phyloP scores from a whole-genome alignment of 208 protist species.

The Crithidia fasciculata region DNA sequence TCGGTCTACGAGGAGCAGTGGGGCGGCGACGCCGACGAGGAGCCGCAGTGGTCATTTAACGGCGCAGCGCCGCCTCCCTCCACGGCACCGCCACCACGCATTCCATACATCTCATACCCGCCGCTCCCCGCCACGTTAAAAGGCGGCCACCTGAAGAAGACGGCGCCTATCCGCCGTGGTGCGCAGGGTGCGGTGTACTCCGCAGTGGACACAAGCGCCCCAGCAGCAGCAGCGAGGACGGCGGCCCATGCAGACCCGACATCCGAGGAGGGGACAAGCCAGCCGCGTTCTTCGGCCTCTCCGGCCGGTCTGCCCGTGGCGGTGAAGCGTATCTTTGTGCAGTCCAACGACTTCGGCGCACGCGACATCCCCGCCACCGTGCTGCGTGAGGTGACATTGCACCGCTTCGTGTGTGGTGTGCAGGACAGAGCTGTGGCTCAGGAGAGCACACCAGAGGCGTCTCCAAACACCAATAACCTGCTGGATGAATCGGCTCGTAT shows the following conservation, averaged over 20 bases:
- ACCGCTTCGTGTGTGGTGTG: constrained; percentile 41
- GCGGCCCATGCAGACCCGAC: not conserved
- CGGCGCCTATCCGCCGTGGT: constrained; percentile 64
- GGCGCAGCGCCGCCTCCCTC: not conserved
- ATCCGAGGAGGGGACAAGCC: not conserved
- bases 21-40: not conserved
- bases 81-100: not conserved
- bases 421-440: not conserved
- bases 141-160: constrained; percentile 59
- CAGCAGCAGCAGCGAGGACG: no score
- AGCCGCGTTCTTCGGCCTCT: no score
- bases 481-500: constrained; percentile 45
- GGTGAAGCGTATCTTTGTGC: constrained; percentile 87
- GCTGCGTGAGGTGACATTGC: constrained; percentile 78
- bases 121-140: constrained; percentile 39
- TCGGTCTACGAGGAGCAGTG: constrained; percentile 70
- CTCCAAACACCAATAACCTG: not conserved
- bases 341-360: constrained; percentile 68
- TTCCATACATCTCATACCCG: constrained; percentile 37
- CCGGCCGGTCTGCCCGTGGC: constrained; percentile 35
- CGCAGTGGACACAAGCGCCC: constrained; percentile 40
- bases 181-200: constrained; percentile 86
- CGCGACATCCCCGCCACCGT: constrained; percentile 72
- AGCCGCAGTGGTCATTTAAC: no score
- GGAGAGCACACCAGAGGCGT: no score